These are phyloP conservation scores for Psilocybe subaeruginosa DNA, from an alignment of 768 basidiomycete species.

Conservation along the genomic window DNA sequence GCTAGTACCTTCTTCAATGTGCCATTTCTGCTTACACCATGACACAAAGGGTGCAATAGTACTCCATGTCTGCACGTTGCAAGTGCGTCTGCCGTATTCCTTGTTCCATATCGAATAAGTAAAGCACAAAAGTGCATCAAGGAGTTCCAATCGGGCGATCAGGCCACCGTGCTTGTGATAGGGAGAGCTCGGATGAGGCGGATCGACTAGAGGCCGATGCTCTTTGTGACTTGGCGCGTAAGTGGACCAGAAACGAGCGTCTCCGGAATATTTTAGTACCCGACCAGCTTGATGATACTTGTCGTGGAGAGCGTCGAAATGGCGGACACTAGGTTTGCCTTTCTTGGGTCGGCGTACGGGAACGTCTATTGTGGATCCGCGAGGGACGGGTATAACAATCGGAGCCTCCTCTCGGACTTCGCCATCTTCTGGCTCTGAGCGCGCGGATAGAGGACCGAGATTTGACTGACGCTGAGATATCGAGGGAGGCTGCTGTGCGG, in stretches of 20 bases:
- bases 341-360: slow-evolving; percentile 73
- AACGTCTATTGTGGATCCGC: slow-evolving; percentile 36
- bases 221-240: slow-evolving; percentile 67
- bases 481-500: slow-evolving; percentile 26
- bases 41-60: slow-evolving; percentile 71
- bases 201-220: slow-evolving; percentile 62
- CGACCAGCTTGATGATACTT: slow-evolving; percentile 73
- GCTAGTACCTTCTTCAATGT: slow-evolving; percentile 49
- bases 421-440: slow-evolving; percentile 56
- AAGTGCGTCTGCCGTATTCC: slow-evolving; percentile 59
- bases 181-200: slow-evolving; percentile 65
- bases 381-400: slow-evolving; percentile 24
- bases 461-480: slow-evolving; percentile 27
- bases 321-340: slow-evolving; percentile 47
- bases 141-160: slow-evolving; percentile 77
- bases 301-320: slow-evolving; percentile 66
- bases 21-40: slow-evolving; percentile 77
- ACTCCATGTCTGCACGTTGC: slow-evolving; percentile 64
- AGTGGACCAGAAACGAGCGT: slow-evolving; percentile 77
- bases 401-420: slow-evolving; percentile 53
- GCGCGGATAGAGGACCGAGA: slow-evolving; percentile 27
- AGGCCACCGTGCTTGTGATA: slow-evolving; percentile 79
- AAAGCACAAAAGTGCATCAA: slow-evolving; percentile 84
- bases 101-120: slow-evolving; percentile 83
- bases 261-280: slow-evolving; percentile 82